Evolutionary conservation across 768 basidiomycete genomes (phyloP).

Genomic region (Pleurotus pulmonarius): DNA sequence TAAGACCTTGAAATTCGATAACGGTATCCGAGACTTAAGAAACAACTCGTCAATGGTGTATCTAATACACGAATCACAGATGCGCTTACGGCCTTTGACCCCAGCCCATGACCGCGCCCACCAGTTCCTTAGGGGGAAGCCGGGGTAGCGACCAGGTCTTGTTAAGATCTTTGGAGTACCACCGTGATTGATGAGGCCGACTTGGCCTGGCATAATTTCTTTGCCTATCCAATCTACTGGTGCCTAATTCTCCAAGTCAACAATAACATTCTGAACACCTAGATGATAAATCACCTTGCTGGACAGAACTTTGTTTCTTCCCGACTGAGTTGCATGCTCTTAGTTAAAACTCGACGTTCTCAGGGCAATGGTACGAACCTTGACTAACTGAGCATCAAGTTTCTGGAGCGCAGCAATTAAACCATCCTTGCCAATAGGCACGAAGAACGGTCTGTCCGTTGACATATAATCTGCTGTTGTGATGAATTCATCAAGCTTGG

Average conservation of each 20-base stretch:
- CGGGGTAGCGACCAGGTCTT: constrained; percentile 74
- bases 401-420: constrained; percentile 66
- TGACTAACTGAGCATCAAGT: constrained; percentile 58
- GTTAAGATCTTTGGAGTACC: constrained; percentile 76
- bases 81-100: constrained; percentile 57
- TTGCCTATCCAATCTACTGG: constrained; percentile 69
- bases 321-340: constrained; percentile 37
- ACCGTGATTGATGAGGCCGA: constrained; percentile 81
- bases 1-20: constrained; percentile 75
- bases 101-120: constrained; percentile 78
- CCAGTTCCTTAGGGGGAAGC: constrained; percentile 76
- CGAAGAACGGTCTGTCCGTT: constrained; percentile 66
- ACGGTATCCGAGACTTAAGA: constrained; percentile 73
- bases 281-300: constrained; percentile 39
- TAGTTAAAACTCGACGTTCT: constrained; percentile 6
- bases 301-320: constrained; percentile 55
- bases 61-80: background rate
- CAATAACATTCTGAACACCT: too few species aligned
- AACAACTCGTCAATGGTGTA: background rate
- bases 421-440: constrained; percentile 65
- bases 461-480: constrained; percentile 45
- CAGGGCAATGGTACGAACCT: constrained; percentile 28
- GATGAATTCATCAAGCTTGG: constrained; percentile 34
- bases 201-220: constrained; percentile 66
- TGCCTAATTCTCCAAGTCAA: constrained; percentile 20